phyloP scores from a whole-genome alignment of 805 yeast species.

The Candida glaebosa region DNA sequence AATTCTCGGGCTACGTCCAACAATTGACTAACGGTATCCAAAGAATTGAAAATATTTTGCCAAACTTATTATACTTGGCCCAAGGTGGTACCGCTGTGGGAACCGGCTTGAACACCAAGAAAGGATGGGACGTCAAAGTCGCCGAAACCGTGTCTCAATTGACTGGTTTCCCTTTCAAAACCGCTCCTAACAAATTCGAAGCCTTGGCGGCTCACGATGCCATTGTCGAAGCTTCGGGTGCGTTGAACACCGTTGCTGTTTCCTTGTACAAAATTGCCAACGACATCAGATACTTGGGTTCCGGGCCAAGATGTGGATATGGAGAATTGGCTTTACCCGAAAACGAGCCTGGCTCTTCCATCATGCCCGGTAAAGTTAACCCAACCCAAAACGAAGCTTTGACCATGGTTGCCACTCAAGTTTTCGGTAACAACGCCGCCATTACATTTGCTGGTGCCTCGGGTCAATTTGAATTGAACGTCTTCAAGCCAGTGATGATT shows the following conservation, averaged over 20 bases:
- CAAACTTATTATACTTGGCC: conserved; percentile 77
- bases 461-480: conserved; percentile 98
- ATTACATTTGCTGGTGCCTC: conserved; percentile 98
- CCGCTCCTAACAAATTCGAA: conserved; percentile 99
- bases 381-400: conserved; percentile 99
- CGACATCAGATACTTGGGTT: conserved; percentile 96
- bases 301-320: conserved; percentile 99
- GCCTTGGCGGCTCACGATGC: conserved; percentile 99
- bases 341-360: conserved; percentile 98
- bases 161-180: conserved; percentile 84
- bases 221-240: conserved; percentile 95
- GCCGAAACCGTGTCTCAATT: conserved; percentile 82
- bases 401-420: conserved; percentile 98
- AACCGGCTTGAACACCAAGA: conserved; percentile 92
- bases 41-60: conserved; percentile 75
- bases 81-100: conserved; percentile 99
- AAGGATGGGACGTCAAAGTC: conserved; percentile 83
- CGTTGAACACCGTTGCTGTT: conserved; percentile 90
- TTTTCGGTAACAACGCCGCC: conserved; percentile 93
- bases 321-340: conserved; percentile 95
- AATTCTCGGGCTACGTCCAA: conserved; percentile 93
- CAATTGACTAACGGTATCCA: conserved; percentile 88
- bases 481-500: conserved; percentile 94
- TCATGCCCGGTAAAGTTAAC: conserved; percentile 99
- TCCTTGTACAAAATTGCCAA: conserved; percentile 95